Percentiles rank a stretch among this genome's conserved stretches.
Conservation (phyloP, 345 rosid genomes). For the Citrus cavaleriei region DNA sequence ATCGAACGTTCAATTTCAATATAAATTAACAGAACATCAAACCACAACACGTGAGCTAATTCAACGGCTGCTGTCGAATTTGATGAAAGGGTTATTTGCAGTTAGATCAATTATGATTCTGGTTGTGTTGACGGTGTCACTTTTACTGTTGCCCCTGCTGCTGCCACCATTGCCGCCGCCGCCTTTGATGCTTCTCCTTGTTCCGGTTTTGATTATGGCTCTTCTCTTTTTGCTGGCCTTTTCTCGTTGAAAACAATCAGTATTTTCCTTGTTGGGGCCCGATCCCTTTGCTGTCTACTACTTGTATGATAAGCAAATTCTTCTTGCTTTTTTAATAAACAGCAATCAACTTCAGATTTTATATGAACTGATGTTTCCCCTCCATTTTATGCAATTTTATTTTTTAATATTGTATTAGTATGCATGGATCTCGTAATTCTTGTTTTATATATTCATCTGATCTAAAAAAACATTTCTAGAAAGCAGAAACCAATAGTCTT, state of each 20-base stretch:
- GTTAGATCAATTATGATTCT: constrained; percentile 14
- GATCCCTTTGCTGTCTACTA: no score
- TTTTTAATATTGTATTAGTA: not conserved
- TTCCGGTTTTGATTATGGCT: constrained; percentile 33
- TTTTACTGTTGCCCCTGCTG: constrained; percentile 27
- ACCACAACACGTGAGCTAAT: not conserved
- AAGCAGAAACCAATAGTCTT: no score
- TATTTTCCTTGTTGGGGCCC: no score
- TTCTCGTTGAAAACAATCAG: not conserved
- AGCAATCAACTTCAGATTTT: no score
- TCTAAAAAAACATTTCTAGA: not conserved
- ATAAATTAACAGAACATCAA: no score
- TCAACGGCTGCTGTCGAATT: not conserved
- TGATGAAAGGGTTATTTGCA: constrained; percentile 10
- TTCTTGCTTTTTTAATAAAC: no score
- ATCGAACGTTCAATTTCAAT: not conserved
- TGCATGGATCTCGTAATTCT: not conserved
- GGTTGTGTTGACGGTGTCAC: constrained; percentile 12
- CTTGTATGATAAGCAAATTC: no score
- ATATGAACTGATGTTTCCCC: no score
- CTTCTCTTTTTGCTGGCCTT: constrained; percentile 27
- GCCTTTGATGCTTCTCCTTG: constrained; percentile 24
- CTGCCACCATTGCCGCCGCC: constrained; percentile 39
- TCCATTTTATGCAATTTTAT: no score
- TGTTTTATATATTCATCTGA: not conserved